phyloP scores from a whole-genome alignment of 2,329 filamentous ascomycete genomes.

The Paecilomyces fulvus region DNA sequence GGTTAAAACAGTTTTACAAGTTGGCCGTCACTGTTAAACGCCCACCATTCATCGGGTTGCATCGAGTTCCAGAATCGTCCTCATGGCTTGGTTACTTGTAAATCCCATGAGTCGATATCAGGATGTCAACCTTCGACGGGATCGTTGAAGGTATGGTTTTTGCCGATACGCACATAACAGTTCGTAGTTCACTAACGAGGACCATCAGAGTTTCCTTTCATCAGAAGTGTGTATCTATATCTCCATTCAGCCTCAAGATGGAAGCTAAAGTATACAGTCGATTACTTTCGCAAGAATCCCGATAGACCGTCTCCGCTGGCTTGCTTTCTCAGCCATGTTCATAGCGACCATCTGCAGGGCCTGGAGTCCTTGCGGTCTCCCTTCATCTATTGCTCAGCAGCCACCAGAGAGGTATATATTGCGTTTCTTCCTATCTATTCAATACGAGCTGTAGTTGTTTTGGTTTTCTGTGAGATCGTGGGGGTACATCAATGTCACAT shows the following conservation, averaged over 20 bases:
- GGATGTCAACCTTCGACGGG: conserved; percentile 72
- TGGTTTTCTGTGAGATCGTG: not conserved
- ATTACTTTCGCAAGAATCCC: conserved; percentile 62
- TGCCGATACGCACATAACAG: not conserved
- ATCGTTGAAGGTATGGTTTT: conserved; percentile 41
- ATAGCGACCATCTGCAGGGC: conserved; percentile 80
- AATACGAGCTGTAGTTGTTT: not conserved
- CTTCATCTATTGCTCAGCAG: conserved; percentile 84
- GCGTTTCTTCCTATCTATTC: not conserved
- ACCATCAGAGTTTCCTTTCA: conserved; percentile 62
- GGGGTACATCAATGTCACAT: not conserved
- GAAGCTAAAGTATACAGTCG: conserved; percentile 46
- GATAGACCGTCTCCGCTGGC: conserved; percentile 57
- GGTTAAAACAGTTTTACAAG: not conserved
- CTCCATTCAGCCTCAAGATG: conserved; percentile 1
- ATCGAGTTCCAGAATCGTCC: not conserved
- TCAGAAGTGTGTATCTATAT: conserved; percentile 48
- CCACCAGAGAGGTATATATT: conserved; percentile 57
- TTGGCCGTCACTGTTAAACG: not conserved
- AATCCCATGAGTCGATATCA: not conserved
- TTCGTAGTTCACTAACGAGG: conserved; percentile 7
- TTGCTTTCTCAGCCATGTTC: conserved; percentile 86
- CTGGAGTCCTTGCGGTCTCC: conserved; percentile 68
- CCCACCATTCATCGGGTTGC: not conserved
- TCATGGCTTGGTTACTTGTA: not conserved